Conservation (phyloP, 257 asterid genomes). For the Nicotiana knightiana region DNA sequence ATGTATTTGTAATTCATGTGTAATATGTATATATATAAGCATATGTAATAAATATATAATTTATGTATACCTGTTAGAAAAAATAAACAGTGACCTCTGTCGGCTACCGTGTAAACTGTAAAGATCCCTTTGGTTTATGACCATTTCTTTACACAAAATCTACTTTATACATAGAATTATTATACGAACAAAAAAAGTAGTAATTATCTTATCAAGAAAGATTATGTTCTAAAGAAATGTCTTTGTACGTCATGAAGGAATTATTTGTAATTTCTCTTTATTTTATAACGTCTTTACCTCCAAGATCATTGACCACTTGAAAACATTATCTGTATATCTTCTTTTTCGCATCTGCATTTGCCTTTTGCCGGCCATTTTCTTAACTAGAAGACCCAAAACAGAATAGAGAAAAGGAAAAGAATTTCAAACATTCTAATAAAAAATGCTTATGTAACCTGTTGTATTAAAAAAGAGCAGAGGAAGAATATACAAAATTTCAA, state of each 20-base stretch:
- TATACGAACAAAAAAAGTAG: background rate
- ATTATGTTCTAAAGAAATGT: constrained; percentile 8
- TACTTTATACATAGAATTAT: background rate
- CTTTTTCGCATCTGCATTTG: background rate
- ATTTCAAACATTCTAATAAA: background rate
- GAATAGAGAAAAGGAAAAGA: background rate
- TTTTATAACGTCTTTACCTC: background rate
- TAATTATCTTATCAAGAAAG: background rate
- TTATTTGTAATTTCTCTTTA: background rate
- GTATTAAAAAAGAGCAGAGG: background rate
- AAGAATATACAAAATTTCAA: background rate
- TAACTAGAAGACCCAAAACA: background rate
- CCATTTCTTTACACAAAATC: background rate
- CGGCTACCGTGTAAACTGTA: no score
- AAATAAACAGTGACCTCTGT: no score
- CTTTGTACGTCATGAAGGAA: background rate
- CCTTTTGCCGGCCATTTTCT: constrained; percentile 8
- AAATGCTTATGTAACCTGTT: background rate
- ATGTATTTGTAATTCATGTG: no score
- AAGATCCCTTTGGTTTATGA: background rate
- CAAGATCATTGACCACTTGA: constrained; percentile 8
- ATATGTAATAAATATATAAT: no score
- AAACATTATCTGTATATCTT: background rate
- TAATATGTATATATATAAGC: no score
- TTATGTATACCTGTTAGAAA: no score